phyloP scores from a whole-genome alignment of 495 filamentous ascomycete genomes.

The Viridothelium virens region DNA sequence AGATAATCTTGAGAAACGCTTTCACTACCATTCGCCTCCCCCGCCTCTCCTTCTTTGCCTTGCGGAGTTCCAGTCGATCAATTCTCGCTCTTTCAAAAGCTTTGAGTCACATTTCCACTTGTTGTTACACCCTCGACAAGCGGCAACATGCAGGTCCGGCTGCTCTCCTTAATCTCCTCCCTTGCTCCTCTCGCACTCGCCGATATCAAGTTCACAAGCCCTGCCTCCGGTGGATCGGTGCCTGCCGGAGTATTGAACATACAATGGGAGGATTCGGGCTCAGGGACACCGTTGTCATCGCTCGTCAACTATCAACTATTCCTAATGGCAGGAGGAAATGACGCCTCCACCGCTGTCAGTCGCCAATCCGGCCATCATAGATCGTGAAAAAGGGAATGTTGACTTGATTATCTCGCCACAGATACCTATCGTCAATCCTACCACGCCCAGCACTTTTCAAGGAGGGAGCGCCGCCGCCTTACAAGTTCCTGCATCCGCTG shows the following conservation, averaged over 20 bases:
- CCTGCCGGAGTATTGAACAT: constrained; percentile 41
- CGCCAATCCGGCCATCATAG: constrained; percentile 34
- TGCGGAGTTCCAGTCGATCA: neutral
- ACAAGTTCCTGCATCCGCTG: constrained; percentile 41
- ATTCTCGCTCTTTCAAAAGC: neutral
- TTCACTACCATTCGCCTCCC: neutral
- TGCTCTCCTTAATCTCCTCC: constrained; percentile 38
- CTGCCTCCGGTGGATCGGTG: constrained; percentile 42
- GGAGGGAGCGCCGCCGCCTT: constrained; percentile 47
- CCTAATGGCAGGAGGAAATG: constrained; percentile 58
- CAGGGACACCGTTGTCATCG: constrained; percentile 41
- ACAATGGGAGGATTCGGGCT: constrained; percentile 53
- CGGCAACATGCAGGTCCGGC: constrained; percentile 30
- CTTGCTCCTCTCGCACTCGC: constrained; percentile 44
- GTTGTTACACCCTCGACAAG: constrained; percentile 9
- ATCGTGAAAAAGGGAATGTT: constrained; percentile 2
- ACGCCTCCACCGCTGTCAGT: constrained; percentile 26
- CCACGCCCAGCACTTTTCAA: constrained; percentile 39
- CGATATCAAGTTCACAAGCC: constrained; percentile 49
- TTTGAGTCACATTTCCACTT: neutral
- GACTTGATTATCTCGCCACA: constrained; percentile 20
- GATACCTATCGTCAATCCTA: constrained; percentile 41
- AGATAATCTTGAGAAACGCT: neutral
- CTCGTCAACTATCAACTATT: constrained; percentile 53
- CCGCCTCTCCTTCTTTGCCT: neutral